Percentiles rank a stretch among this genome's conserved stretches.
Evolutionary conservation across 192 early-diverging fungal genomes (phyloP).

Genomic region (Coemansia reversa): DNA sequence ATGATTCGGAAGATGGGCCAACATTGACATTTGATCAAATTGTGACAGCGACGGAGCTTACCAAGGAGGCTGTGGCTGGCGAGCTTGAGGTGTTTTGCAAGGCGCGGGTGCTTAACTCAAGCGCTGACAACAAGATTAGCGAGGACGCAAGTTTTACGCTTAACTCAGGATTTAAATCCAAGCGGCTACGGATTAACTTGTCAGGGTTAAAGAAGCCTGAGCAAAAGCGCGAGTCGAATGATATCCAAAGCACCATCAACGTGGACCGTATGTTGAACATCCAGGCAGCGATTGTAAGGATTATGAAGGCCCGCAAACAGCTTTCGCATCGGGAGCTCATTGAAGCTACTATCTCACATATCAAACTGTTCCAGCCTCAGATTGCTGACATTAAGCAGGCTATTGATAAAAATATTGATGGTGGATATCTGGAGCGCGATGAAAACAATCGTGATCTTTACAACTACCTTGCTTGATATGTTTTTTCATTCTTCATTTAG

Average conservation of each 20-base stretch:
- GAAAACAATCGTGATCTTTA: constrained; percentile 81
- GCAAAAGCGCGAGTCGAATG: constrained; percentile 85
- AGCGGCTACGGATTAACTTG: constrained; percentile 87
- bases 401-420: constrained; percentile 91
- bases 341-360: constrained; percentile 84
- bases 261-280: constrained; percentile 91
- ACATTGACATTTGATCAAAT: constrained; percentile 72
- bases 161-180: constrained; percentile 82
- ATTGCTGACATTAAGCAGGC: constrained; percentile 93
- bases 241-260: constrained; percentile 89
- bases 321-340: constrained; percentile 84
- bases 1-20: constrained; percentile 46
- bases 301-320: constrained; percentile 97
- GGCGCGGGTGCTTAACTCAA: constrained; percentile 68
- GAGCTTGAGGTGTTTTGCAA: constrained; percentile 79
- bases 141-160: constrained; percentile 61
- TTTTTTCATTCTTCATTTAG: background rate
- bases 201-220: constrained; percentile 83
- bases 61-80: constrained; percentile 62
- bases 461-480: constrained; percentile 72
- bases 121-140: constrained; percentile 15
- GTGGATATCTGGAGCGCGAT: constrained; percentile 88
- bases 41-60: constrained; percentile 68
- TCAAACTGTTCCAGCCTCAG: constrained; percentile 87
- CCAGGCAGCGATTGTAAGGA: constrained; percentile 98